Base-by-base conservation (phyloP, 495 filamentous ascomycete genomes). In the Letharia columbiana region DNA sequence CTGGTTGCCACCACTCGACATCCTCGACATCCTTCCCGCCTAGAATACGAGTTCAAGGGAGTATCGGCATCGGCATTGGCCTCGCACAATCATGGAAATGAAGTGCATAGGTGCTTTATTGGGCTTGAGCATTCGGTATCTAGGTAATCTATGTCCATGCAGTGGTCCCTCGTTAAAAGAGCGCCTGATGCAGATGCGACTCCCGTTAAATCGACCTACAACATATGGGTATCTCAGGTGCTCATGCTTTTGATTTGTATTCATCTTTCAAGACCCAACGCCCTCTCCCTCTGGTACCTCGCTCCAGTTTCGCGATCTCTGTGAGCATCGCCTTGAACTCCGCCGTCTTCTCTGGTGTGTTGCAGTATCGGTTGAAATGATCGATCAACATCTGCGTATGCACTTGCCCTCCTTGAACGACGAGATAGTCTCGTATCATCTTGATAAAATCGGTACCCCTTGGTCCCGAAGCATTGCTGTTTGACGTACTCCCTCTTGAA, bases 381-480 rank as follows among this genome's bases (percentile, higher is more conserved):
- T 93, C 87, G 31, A 95, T 86, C 67, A 96, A 75, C 75, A 86
- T 80, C 77, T 91, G 88, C 23, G 86, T 90, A 37, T 86, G 84
- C 10, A 86, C 89, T 18, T 81, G 77, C 2, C 90, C 90, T 4
- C 86, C 87, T 65, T 93, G 90, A 18, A 82, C 74, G 40, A 77
- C 77, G 59, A 96, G 83, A 67, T 87, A 96, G 50, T 86, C 82
- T 15, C 86, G 84, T 47, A 96, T 92, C 78, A 91, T 80, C 64
- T 80, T 83, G 64, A 88, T 78, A 71, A 96, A 90, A 67, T 91
- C 85, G 64, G 72, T 77, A 8, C 73, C 71, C 44, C 47, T 58
- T 2, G 63, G 52, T 20, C 58, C 65, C 18, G 66, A 49, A 28
- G 50, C 49, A 58, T 64, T 61, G 18, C 56, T 42, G 12, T 74